Percentiles rank a stretch among this genome's conserved stretches.
Evolutionary conservation across 2,329 filamentous ascomycete species (phyloP).

Genomic region (Ophiostoma tasmaniense): DNA sequence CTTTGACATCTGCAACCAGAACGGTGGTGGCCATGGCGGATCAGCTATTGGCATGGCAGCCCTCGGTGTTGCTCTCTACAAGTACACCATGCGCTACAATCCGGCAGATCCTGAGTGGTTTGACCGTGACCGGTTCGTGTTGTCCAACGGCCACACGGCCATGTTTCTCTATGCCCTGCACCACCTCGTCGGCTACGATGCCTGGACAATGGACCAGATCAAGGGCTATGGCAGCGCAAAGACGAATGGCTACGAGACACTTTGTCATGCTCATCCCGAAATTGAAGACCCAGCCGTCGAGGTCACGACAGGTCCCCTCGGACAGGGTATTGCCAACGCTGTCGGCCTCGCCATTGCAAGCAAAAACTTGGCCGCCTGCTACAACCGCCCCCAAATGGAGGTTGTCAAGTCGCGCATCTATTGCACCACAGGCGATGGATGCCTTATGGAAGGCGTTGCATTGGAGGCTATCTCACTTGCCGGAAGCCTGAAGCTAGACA

Average conservation of each 20-base stretch:
- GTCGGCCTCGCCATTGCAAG: constrained; percentile 50
- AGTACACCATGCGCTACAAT: constrained; percentile 53
- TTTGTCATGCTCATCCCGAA: constrained; percentile 49
- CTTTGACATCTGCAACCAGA: constrained; percentile 17
- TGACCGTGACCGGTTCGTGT: constrained; percentile 54
- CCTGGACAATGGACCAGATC: constrained; percentile 48
- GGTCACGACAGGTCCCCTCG: constrained; percentile 51
- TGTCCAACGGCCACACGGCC: constrained; percentile 51
- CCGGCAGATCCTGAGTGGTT: constrained; percentile 48
- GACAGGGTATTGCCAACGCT: constrained; percentile 51
- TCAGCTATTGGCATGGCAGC: neutral
- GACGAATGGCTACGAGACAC: constrained; percentile 31
- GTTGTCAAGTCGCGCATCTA: constrained; percentile 40
- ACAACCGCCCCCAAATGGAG: constrained; percentile 41
- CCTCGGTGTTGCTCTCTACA: constrained; percentile 47
- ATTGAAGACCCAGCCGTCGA: constrained; percentile 50
- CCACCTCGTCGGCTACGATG: constrained; percentile 44
- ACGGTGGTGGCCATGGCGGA: constrained; percentile 15
- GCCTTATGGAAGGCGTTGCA: constrained; percentile 50
- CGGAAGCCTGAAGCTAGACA: constrained; percentile 47
- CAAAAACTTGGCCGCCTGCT: constrained; percentile 46
- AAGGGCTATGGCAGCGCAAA: constrained; percentile 39
- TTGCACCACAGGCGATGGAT: constrained; percentile 51
- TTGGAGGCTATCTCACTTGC: constrained; percentile 49
- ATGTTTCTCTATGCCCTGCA: constrained; percentile 47